phyloP scores from a whole-genome alignment of 2,329 filamentous ascomycete genomes.

The Didymella pomorum region DNA sequence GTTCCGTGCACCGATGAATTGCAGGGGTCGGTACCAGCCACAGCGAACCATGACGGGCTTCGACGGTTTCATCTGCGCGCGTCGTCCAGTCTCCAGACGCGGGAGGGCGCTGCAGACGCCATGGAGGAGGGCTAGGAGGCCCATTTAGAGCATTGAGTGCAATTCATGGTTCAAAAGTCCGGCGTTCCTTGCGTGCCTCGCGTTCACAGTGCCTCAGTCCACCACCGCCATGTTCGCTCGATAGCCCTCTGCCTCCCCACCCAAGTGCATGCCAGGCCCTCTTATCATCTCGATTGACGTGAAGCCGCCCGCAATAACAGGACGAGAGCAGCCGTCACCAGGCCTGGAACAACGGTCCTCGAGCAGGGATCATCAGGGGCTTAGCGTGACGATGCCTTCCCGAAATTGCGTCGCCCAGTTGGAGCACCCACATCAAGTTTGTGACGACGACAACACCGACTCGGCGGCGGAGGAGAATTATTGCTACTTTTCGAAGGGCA shows the following conservation, averaged over 20 bases:
- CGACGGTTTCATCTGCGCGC: constrained; percentile 16
- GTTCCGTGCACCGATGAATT: constrained; percentile 8
- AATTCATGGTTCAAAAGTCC: constrained; percentile 19
- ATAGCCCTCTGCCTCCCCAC: constrained; percentile 11
- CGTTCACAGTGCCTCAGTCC: constrained; percentile 21
- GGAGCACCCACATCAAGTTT: constrained; percentile 24
- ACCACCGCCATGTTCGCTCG: constrained; percentile 7
- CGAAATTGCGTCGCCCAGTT: constrained; percentile 39
- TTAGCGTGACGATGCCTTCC: constrained; percentile 33
- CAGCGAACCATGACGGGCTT: constrained; percentile 27
- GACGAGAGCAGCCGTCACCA: constrained; percentile 16
- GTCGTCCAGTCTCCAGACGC: constrained; percentile 25
- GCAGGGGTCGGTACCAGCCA: constrained; percentile 39
- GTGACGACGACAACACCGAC: constrained; percentile 22
- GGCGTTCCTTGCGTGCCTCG: constrained; percentile 21
- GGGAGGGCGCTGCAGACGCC: constrained; percentile 33
- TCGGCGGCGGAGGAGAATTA: constrained; percentile 15
- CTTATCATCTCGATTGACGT: constrained; percentile 20
- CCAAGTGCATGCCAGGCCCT: constrained; percentile 19
- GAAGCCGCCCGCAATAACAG: constrained; percentile 11
- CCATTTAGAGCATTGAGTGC: constrained; percentile 13
- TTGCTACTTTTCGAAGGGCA: constrained; percentile 28
- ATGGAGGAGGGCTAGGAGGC: constrained; percentile 5
- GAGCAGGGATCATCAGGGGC: constrained; percentile 37
- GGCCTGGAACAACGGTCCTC: constrained; percentile 19